Evolutionary conservation across 345 rosid species (phyloP).

Genomic region (Bruguiera parviflora): DNA sequence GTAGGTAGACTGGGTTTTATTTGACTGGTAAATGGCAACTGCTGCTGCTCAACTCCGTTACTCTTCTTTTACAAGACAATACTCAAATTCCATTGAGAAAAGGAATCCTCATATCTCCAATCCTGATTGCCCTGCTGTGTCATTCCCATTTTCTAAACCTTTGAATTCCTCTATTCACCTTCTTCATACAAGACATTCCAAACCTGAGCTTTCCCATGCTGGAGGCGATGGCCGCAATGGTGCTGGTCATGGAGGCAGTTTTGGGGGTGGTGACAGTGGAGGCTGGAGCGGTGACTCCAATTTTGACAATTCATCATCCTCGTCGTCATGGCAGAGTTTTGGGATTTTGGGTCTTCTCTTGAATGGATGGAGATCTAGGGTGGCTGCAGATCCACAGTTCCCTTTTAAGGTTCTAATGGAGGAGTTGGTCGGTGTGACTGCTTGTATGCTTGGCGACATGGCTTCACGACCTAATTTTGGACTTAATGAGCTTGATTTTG

Average conservation of each 20-base stretch:
- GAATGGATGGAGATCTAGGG: constrained; percentile 87
- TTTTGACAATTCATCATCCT: constrained; percentile 18
- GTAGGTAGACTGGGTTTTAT: too few relatives aligned
- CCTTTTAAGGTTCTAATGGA: constrained; percentile 97
- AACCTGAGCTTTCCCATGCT: constrained; percentile 1
- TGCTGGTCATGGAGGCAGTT: background rate
- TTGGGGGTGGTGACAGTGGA: constrained; percentile 10
- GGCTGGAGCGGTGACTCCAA: constrained; percentile 3
- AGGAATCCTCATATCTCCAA: background rate
- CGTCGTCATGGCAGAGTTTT: constrained; percentile 28
- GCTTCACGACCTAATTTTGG: constrained; percentile 98
- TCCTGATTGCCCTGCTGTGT: background rate
- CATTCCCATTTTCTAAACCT: constrained; percentile 10
- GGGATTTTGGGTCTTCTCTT: constrained; percentile 64
- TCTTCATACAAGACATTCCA: background rate
- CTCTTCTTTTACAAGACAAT: constrained; percentile 8
- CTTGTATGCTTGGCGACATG: constrained; percentile 92
- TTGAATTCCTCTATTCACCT: constrained; percentile 10
- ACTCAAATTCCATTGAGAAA: background rate
- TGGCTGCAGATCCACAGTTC: constrained; percentile 91
- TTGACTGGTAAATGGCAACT: constrained; percentile 14
- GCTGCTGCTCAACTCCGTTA: constrained; percentile 13
- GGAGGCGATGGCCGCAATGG: constrained; percentile 15
- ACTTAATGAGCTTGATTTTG: constrained; percentile 87
- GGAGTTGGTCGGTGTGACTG: constrained; percentile 82